Conservation (phyloP, 2,329 filamentous ascomycete genomes). For the Colletotrichum magnum region DNA sequence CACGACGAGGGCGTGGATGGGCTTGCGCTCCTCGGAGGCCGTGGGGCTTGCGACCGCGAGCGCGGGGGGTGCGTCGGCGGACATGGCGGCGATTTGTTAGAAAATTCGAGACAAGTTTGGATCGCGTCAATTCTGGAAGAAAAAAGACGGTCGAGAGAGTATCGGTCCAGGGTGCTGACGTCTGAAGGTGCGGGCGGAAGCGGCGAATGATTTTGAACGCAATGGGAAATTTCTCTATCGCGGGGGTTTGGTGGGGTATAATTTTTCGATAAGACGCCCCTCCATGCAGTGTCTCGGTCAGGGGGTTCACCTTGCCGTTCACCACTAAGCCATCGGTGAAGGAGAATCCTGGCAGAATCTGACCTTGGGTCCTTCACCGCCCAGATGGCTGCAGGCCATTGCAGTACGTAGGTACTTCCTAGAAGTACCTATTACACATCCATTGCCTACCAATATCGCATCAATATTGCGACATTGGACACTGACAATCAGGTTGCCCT, state of each 20-base stretch:
- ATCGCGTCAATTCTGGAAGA: not conserved
- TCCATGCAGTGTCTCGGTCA: not conserved
- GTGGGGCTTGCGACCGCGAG: slow-evolving; percentile 31
- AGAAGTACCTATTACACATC: too few relatives aligned
- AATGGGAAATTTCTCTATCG: slow-evolving; percentile 41
- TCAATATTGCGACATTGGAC: too few relatives aligned
- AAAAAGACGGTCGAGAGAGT: not conserved
- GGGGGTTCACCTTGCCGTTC: slow-evolving; percentile 1
- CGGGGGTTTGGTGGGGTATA: slow-evolving; percentile 40
- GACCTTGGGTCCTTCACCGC: not conserved
- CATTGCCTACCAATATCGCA: too few relatives aligned
- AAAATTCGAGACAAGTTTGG: not conserved
- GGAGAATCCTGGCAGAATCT: too few relatives aligned
- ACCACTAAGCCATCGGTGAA: slow-evolving; percentile 1
- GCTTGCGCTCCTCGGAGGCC: slow-evolving; percentile 62
- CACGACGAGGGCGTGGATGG: slow-evolving; percentile 86
- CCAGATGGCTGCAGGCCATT: too few relatives aligned
- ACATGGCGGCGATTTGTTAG: slow-evolving; percentile 11
- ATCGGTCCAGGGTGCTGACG: not conserved
- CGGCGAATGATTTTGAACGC: slow-evolving; percentile 36
- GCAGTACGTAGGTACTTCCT: too few relatives aligned
- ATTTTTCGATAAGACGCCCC: slow-evolving; percentile 29
- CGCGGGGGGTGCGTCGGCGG: slow-evolving; percentile 21
- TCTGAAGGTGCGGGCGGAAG: not conserved
- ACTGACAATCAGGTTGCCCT: too few relatives aligned